Evolutionary conservation across 306 rosid genomes (phyloP).

Genomic region (Fagus sylvatica): DNA sequence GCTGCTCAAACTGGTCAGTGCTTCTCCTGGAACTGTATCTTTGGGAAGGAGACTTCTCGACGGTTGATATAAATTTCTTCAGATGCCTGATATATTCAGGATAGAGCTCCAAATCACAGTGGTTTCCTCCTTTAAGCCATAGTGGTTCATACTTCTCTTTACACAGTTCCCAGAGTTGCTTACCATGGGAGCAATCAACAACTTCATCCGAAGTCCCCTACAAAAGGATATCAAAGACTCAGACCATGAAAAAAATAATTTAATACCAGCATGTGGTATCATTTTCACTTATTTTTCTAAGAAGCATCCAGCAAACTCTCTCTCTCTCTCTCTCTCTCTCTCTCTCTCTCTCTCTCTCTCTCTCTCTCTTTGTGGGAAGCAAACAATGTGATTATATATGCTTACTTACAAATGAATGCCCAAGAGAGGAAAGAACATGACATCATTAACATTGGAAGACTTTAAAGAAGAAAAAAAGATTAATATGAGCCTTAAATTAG

Average conservation of each 20-base stretch:
- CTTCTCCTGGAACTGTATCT: slow-evolving; percentile 73
- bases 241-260: slow-evolving; percentile 6
- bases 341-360: background rate
- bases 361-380: background rate
- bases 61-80: slow-evolving; percentile 77
- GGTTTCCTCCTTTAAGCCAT: slow-evolving; percentile 96
- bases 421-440: background rate
- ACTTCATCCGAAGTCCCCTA: slow-evolving; percentile 95
- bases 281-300: background rate
- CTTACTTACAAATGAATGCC: background rate
- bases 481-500: background rate
- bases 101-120: slow-evolving; percentile 83
- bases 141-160: slow-evolving; percentile 90
- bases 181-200: slow-evolving; percentile 91
- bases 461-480: background rate
- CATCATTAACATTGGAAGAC: background rate
- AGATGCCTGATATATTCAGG: slow-evolving; percentile 85
- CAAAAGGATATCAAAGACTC: slow-evolving; percentile 21
- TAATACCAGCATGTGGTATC: background rate
- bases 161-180: slow-evolving; percentile 94
- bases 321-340: background rate
- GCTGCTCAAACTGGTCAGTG: slow-evolving; percentile 80
- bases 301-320: background rate
- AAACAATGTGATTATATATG: background rate
- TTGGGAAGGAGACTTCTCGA: slow-evolving; percentile 81